Evolutionary conservation across 192 early-diverging fungal species (phyloP), one percentile per base, ranked within the genome.

Genomic region (Paraglomus brasilianum): DNA sequence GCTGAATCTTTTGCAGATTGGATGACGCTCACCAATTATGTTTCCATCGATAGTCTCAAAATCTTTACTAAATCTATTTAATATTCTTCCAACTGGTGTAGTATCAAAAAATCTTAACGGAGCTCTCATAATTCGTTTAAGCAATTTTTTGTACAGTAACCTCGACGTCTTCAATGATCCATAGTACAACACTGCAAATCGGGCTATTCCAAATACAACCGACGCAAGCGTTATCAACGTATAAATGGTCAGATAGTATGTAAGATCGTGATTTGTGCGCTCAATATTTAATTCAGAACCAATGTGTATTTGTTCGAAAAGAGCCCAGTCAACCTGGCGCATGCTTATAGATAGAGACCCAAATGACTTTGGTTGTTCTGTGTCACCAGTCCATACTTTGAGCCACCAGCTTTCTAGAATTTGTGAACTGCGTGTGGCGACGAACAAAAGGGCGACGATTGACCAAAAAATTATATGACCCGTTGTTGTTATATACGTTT

Each of bases 31-130:
- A 4, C 13, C 13, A 30, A 56, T 22, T 4, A 83, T 51, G 24
- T 75, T 75, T 5, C 69, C 56, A 60, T 84, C 81, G 36, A 83
- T 75, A 0, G 76, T 80, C 47, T 84, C 82, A 45, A 89, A 57
- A 73, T 91, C 89, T 22, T 87, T 89, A 53, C 85, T 86, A 46
- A 91, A 89, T 48, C 89, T 82, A 70, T 93, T 93, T 70, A 93
- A 81, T 44, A 93, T 86, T 24, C 90, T 83, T 47, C 91, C 91
- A 38, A 89, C 56, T 24, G 91, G 91, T 30, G 88, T 89, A 24
- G 87, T 87, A 40, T 93, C 89, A 75, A 93, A 98, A 83, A 95
- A 97, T 1, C 88, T 83, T 11, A 95, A 83, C 38, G 89, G 87
- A 1, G 93, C 88, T 15, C 84, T 83, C 30, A 91, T 59, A 15